Conservation (phyloP, 768 basidiomycete species). For the Russula compacta region DNA sequence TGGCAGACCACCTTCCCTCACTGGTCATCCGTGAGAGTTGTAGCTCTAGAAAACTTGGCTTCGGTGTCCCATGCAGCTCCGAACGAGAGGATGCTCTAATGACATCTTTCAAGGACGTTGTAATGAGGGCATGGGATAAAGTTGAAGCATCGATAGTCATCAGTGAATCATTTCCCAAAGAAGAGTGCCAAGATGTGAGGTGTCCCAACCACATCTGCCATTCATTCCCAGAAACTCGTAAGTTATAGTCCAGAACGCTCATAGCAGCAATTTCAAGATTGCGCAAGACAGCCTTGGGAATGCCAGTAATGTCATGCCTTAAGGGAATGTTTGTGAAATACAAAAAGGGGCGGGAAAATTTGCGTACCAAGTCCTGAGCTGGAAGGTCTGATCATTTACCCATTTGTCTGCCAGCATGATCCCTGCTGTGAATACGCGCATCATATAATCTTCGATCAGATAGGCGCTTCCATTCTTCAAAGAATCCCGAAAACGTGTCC, state of each 20-base stretch:
- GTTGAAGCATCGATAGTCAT: slow-evolving; percentile 6
- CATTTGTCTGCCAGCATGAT: slow-evolving; percentile 31
- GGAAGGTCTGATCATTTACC: slow-evolving; percentile 27
- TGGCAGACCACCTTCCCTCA: not conserved
- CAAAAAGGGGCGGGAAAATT: not conserved
- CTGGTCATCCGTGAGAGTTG: slow-evolving; percentile 8
- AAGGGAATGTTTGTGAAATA: not conserved
- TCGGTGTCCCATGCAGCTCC: slow-evolving; percentile 9
- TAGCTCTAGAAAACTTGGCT: slow-evolving; percentile 11
- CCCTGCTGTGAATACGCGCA: slow-evolving; percentile 28
- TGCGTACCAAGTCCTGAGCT: slow-evolving; percentile 28
- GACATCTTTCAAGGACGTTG: slow-evolving; percentile 14
- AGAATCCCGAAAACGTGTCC: slow-evolving; percentile 26
- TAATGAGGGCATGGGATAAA: slow-evolving; percentile 12
- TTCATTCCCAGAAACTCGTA: slow-evolving; percentile 15
- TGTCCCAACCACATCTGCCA: slow-evolving; percentile 19
- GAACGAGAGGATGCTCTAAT: slow-evolving; percentile 7
- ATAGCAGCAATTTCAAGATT: slow-evolving; percentile 15
- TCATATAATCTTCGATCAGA: slow-evolving; percentile 29
- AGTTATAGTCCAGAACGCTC: slow-evolving; percentile 16
- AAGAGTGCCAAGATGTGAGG: slow-evolving; percentile 17
- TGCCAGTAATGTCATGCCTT: slow-evolving; percentile 17
- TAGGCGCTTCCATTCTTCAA: slow-evolving; percentile 25
- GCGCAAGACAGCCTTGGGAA: slow-evolving; percentile 10
- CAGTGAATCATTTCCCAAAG: slow-evolving; percentile 11